These are phyloP conservation scores for Apostasia ramifera DNA, from an alignment of 106 monocot genomes.

Conservation along the genomic window DNA sequence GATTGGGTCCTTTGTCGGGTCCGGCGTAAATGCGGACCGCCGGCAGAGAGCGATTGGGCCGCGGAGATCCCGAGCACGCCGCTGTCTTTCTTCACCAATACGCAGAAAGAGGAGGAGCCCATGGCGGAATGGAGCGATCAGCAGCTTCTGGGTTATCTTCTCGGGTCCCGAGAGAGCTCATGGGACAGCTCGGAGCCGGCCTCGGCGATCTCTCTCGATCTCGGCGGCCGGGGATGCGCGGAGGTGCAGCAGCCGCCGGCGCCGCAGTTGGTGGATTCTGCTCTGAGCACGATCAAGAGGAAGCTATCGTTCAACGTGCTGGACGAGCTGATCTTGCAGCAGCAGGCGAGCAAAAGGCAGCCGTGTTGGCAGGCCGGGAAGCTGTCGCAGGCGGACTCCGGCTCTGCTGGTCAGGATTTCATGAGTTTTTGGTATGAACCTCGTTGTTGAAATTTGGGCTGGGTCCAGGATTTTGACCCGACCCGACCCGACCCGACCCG, in stretches of 20 bases:
- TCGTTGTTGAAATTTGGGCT: no score
- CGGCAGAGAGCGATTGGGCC: neutral
- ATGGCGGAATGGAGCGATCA: constrained; percentile 9
- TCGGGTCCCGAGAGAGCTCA: neutral
- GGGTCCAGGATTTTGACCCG: no score
- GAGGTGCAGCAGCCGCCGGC: neutral
- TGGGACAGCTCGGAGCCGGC: neutral
- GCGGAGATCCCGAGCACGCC: neutral
- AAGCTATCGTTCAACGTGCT: constrained; percentile 18
- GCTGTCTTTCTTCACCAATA: neutral
- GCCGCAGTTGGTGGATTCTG: neutral
- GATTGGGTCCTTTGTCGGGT: constrained; percentile 46
- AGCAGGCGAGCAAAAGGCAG: constrained; percentile 9
- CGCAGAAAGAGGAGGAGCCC: neutral
- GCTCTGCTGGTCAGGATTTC: no score
- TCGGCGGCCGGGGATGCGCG: neutral
- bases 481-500: no score
- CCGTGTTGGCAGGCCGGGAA: no score
- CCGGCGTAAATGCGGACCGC: constrained; percentile 12
- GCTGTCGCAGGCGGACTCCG: no score
- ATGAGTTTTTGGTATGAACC: no score
- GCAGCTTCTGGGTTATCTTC: constrained; percentile 3
- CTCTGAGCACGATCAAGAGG: constrained; percentile 15
- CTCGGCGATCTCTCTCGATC: neutral
- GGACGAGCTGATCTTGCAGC: constrained; percentile 19